A percentile compares a stretch with the other conserved stretches of the same genome.
Conservation (phyloP, 208 protist species). For the Wallacemonas collosoma region DNA sequence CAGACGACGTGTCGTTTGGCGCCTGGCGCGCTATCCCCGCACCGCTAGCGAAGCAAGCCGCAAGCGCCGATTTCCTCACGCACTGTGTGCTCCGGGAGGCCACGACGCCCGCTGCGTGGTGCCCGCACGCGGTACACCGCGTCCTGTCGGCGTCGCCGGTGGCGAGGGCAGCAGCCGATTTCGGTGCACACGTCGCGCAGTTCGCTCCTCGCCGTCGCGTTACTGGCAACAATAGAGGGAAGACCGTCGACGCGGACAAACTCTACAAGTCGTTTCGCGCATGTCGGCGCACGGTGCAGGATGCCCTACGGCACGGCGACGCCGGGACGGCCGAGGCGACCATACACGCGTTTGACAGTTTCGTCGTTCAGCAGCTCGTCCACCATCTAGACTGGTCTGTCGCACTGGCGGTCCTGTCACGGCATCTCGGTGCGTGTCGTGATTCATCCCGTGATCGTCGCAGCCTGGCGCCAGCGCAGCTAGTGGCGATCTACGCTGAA, state of each 20-base stretch:
- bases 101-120: conserved; percentile 28
- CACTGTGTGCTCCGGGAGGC: conserved; percentile 48
- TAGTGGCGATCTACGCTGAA: conserved; percentile 1
- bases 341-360: background rate
- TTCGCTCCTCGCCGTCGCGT: background rate
- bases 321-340: background rate
- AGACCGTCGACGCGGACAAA: background rate
- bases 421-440: background rate
- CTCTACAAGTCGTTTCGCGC: background rate
- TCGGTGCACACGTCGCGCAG: background rate
- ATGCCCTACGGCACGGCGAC: background rate
- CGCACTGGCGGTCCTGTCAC: background rate
- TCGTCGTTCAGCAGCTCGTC: background rate
- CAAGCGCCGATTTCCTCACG: conserved; percentile 18
- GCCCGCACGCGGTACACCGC: conserved; percentile 30
- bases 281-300: background rate
- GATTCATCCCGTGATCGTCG: background rate
- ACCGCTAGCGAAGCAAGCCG: conserved; percentile 7
- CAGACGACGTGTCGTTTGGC: conserved; percentile 26
- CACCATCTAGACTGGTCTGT: background rate
- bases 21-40: conserved; percentile 28
- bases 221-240: background rate
- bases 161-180: background rate
- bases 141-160: background rate
- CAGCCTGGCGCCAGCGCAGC: background rate